Conservation (phyloP, 495 filamentous ascomycete genomes). For the Xylona heveae region DNA sequence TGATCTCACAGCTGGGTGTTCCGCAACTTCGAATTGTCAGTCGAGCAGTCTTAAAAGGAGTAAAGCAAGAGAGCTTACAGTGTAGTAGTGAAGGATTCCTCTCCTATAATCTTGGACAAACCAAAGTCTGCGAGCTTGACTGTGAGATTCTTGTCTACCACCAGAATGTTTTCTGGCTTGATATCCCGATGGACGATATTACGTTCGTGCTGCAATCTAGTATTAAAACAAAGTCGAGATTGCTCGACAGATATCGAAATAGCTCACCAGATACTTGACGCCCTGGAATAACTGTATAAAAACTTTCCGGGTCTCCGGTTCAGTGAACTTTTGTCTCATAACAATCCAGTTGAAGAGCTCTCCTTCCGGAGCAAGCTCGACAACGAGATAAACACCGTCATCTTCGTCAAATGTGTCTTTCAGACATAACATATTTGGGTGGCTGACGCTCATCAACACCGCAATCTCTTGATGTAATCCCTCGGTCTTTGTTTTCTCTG, state of each 20-base stretch:
- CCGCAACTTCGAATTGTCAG: constrained; percentile 39
- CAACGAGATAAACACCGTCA: constrained; percentile 74
- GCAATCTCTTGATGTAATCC: constrained; percentile 88
- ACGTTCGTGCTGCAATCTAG: constrained; percentile 60
- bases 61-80: constrained; percentile 27
- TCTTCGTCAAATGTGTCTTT: constrained; percentile 90
- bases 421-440: constrained; percentile 84
- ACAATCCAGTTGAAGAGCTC: constrained; percentile 93
- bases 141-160: constrained; percentile 60
- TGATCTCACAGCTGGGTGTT: constrained; percentile 63
- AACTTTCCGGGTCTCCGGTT: constrained; percentile 63
- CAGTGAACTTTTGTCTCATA: constrained; percentile 65
- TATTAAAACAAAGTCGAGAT: neutral
- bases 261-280: constrained; percentile 74
- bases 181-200: constrained; percentile 97
- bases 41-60: neutral
- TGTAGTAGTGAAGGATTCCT: constrained; percentile 95
- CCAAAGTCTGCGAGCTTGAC: constrained; percentile 97
- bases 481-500: constrained; percentile 63
- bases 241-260: neutral
- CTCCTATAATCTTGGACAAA: constrained; percentile 94
- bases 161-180: constrained; percentile 93
- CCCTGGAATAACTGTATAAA: constrained; percentile 87
- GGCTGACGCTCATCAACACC: constrained; percentile 85
- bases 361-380: constrained; percentile 80